These are phyloP conservation scores for Pseudonitzschia multiseries DNA, from an alignment of 108 stramenopile genomes.

Conservation along the genomic window DNA sequence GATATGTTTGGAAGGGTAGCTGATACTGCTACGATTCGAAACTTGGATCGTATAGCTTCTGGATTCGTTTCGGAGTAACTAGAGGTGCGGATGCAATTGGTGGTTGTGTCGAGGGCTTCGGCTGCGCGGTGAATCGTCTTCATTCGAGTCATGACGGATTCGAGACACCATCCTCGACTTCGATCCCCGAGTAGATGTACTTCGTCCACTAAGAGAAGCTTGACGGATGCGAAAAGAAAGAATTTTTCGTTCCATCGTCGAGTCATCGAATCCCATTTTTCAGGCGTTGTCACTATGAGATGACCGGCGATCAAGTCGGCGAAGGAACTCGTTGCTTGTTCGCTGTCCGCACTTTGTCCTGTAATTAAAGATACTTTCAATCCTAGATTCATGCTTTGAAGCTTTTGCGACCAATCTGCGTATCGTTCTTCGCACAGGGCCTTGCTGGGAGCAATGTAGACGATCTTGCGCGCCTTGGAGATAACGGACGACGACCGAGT, in stretches of 20 bases:
- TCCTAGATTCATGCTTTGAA: slow-evolving; percentile 57
- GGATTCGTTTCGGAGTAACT: slow-evolving; percentile 58
- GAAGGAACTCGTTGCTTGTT: slow-evolving; percentile 48
- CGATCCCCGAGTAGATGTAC: slow-evolving; percentile 92
- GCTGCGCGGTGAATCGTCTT: slow-evolving; percentile 82
- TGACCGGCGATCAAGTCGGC: slow-evolving; percentile 73
- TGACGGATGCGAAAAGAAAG: slow-evolving; percentile 85
- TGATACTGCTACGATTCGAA: slow-evolving; percentile 90
- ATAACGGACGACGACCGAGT: slow-evolving; percentile 20
- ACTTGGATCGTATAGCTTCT: slow-evolving; percentile 58
- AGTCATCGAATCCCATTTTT: slow-evolving; percentile 95
- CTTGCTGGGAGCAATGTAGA: slow-evolving; percentile 94
- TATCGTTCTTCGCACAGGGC: slow-evolving; percentile 94
- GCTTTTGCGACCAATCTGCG: slow-evolving; percentile 81
- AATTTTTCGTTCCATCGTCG: slow-evolving; percentile 90
- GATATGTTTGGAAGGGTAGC: slow-evolving; percentile 94
- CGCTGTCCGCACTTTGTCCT: slow-evolving; percentile 63
- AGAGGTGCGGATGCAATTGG: slow-evolving; percentile 8
- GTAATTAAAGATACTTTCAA: slow-evolving; percentile 79
- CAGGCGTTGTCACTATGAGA: slow-evolving; percentile 93
- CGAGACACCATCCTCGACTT: slow-evolving; percentile 84
- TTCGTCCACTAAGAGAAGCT: slow-evolving; percentile 93
- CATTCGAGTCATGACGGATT: slow-evolving; percentile 88
- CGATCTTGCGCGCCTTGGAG: slow-evolving; percentile 65
- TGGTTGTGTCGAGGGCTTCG: not conserved